Evolutionary conservation across 2,329 filamentous ascomycete species (phyloP).

Genomic region (Clonostachys sp.): DNA sequence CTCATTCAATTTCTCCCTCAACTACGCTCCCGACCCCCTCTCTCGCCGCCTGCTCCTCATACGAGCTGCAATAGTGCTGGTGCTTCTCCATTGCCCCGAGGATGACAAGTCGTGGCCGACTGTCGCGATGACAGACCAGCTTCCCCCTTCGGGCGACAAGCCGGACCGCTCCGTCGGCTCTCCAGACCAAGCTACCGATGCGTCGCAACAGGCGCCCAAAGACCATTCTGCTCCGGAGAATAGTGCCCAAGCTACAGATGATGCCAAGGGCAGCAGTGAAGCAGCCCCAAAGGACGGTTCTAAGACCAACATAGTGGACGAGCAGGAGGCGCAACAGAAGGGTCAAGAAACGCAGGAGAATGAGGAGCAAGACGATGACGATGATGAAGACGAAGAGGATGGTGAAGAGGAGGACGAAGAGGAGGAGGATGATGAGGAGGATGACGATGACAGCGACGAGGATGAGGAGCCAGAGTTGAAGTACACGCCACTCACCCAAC

Average conservation of each 20-base stretch:
- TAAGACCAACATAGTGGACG: background rate
- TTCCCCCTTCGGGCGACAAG: slow-evolving; percentile 4
- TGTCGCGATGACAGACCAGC: slow-evolving; percentile 8
- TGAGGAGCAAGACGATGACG: slow-evolving; percentile 13
- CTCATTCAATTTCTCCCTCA: background rate
- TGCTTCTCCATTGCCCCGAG: too few species aligned
- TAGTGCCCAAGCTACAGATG: background rate
- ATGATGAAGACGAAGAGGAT: slow-evolving; percentile 27
- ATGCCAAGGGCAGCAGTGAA: background rate
- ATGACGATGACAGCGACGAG: slow-evolving; percentile 75
- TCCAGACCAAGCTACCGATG: background rate
- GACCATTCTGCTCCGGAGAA: background rate
- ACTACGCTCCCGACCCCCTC: background rate
- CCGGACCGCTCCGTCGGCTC: background rate
- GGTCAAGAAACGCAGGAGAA: slow-evolving; percentile 6
- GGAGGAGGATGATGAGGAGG: slow-evolving; percentile 53
- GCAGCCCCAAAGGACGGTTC: too few species aligned
- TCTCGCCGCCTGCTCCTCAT: too few species aligned
- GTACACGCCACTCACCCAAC: slow-evolving; percentile 81
- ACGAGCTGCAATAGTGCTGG: too few species aligned
- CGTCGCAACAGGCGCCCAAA: background rate
- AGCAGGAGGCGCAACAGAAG: background rate
- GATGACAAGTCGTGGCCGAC: background rate
- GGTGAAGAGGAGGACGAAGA: slow-evolving; percentile 39
- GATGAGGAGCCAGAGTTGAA: slow-evolving; percentile 95